phyloP scores from a whole-genome alignment of 495 filamentous ascomycete species.

The Penicillium ucsense region DNA sequence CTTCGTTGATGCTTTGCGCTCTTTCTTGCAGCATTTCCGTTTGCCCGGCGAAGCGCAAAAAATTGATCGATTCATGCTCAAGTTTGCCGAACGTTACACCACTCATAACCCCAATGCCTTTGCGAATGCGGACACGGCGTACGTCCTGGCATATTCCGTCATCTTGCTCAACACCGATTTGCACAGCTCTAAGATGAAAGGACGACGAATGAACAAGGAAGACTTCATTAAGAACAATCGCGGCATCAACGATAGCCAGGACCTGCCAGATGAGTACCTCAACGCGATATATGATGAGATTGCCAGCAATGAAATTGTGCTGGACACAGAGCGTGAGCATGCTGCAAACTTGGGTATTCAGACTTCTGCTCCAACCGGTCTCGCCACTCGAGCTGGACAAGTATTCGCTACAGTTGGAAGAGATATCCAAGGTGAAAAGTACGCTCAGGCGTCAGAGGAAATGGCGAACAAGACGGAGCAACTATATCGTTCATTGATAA shows the following conservation, averaged over 20 bases:
- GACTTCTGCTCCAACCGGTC: slow-evolving; percentile 47
- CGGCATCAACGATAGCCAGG: slow-evolving; percentile 93
- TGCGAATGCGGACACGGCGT: slow-evolving; percentile 95
- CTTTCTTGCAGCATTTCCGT: slow-evolving; percentile 91
- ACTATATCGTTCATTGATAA: slow-evolving; percentile 81
- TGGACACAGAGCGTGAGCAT: slow-evolving; percentile 81
- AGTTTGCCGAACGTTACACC: slow-evolving; percentile 94
- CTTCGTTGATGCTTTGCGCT: slow-evolving; percentile 84
- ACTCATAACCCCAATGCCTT: slow-evolving; percentile 94
- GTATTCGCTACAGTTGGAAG: slow-evolving; percentile 83
- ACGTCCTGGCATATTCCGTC: slow-evolving; percentile 90
- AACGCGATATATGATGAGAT: slow-evolving; percentile 88
- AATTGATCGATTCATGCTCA: slow-evolving; percentile 99
- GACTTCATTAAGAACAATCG: slow-evolving; percentile 99
- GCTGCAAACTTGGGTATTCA: slow-evolving; percentile 62
- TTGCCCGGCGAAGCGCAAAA: slow-evolving; percentile 96
- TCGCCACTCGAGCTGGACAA: slow-evolving; percentile 81
- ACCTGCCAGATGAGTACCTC: slow-evolving; percentile 90
- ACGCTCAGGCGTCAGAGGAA: slow-evolving; percentile 88
- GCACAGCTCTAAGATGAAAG: slow-evolving; percentile 80
- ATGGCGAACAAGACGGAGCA: slow-evolving; percentile 85
- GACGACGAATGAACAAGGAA: slow-evolving; percentile 77
- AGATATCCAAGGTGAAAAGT: slow-evolving; percentile 86
- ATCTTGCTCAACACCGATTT: slow-evolving; percentile 96
- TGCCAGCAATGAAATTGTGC: slow-evolving; percentile 79